Evolutionary conservation across 495 filamentous ascomycete species (phyloP), one percentile per base, ranked within the genome.

Genomic region (Xanthoparmelia taractica): DNA sequence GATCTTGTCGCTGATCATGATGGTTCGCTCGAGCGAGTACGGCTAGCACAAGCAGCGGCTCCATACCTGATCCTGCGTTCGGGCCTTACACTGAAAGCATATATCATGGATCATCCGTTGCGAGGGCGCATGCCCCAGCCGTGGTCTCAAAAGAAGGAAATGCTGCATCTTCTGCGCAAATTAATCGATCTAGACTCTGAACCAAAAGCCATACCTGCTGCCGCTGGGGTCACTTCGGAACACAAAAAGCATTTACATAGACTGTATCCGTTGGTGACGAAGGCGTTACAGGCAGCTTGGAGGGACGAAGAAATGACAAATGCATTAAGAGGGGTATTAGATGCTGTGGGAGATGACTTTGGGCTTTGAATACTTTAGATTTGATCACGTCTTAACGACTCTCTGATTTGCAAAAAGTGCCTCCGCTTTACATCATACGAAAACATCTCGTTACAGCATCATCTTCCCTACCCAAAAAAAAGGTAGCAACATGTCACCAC

Each of bases 101-200:
- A 96, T 69, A 87, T 93, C 54, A 88, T 91, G 8, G 94, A 98
- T 73, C 94, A 97, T 69, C 94, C 94, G 20, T 78, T 98, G 15
- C 80, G 94, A 20, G 95, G 94, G 0, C 78, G 85, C n/a, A 92
- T 94, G 87, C 94, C 94, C 37, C 91, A 95, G 72, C 94, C 94
- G 7, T 80, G 87, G 18, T 84, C 84, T 0, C 90, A 96, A 68
- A 84, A 90, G 47, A 84, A 81, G 67, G 92, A 94, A 67, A 74
- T 98, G 57, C 71, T 88, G 1, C 85, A 90, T 63, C 79, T 94
- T 34, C 75, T 97, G 17, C 73, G 77, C 25, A 74, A 79, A 17
- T 75, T 96, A 60, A 80, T 87, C 8, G 75, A 78, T 29, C 75
- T 97, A 50, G 77, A 81, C 40, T 88, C 85, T 20, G 87, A 92